phyloP scores from a whole-genome alignment of 2,329 filamentous ascomycete species.

The Teratosphaeriaceae sp. region DNA sequence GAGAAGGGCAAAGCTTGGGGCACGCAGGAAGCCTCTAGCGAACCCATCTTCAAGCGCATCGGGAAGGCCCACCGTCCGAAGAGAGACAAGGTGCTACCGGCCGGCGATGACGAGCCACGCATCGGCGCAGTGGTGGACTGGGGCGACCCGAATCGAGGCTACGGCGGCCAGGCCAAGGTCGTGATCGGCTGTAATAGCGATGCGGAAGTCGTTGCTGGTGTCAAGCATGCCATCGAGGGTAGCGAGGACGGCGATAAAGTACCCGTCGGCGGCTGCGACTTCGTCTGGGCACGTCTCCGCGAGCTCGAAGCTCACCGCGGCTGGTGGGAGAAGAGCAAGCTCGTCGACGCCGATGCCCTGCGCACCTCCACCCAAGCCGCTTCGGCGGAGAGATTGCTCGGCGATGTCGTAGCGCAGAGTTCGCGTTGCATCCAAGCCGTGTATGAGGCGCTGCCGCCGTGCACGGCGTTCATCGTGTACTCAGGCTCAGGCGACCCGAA shows the following conservation, averaged over 20 bases:
- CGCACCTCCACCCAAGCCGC: slow-evolving; percentile 16
- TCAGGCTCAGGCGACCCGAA: slow-evolving; percentile 58
- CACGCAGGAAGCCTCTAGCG: slow-evolving; percentile 66
- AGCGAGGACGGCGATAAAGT: slow-evolving; percentile 38
- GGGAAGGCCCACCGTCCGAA: slow-evolving; percentile 37
- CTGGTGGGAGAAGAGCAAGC: slow-evolving; percentile 51
- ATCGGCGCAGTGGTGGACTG: slow-evolving; percentile 79
- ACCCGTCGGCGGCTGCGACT: slow-evolving; percentile 50
- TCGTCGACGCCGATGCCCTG: slow-evolving; percentile 32
- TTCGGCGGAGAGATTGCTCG: slow-evolving; percentile 28
- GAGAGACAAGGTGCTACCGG: slow-evolving; percentile 32
- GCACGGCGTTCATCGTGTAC: slow-evolving; percentile 57
- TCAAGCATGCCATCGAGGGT: slow-evolving; percentile 47
- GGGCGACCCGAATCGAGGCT: slow-evolving; percentile 65
- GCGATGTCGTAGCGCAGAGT: slow-evolving; percentile 43
- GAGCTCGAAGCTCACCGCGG: slow-evolving; percentile 55
- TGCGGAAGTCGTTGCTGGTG: slow-evolving; percentile 49
- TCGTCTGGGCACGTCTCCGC: slow-evolving; percentile 56
- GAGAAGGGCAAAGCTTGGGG: slow-evolving; percentile 88
- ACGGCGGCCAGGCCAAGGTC: slow-evolving; percentile 50
- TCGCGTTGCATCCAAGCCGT: slow-evolving; percentile 46
- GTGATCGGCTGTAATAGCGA: slow-evolving; percentile 53
- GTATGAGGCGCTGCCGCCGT: slow-evolving; percentile 50
- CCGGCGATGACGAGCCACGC: slow-evolving; percentile 41
- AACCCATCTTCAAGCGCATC: slow-evolving; percentile 85